Evolutionary conservation across 768 basidiomycete genomes (phyloP).

Genomic region (Tylopilus sp.): DNA sequence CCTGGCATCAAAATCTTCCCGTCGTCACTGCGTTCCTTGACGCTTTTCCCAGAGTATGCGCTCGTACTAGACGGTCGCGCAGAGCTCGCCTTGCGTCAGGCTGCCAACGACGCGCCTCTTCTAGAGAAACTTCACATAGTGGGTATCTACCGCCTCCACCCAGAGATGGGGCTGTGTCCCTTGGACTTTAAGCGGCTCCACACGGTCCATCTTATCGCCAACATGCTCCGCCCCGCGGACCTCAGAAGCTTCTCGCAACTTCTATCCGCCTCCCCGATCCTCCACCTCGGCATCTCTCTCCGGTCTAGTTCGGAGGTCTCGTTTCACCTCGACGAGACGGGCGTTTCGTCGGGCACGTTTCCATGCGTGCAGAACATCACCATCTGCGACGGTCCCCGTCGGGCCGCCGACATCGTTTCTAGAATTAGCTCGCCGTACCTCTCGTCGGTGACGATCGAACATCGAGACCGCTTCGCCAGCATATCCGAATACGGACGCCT

Average conservation of each 20-base stretch:
- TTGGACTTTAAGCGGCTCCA: conserved; percentile 8
- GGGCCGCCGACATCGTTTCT: conserved; percentile 7
- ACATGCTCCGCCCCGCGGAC: conserved; percentile 9
- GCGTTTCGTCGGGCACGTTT: background rate
- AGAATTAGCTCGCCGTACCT: conserved; percentile 10
- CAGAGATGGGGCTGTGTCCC: background rate
- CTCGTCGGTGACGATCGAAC: conserved; percentile 4
- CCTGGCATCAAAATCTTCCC: conserved; percentile 14
- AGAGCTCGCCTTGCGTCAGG: conserved; percentile 15
- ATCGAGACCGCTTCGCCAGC: background rate
- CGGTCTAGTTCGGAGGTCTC: conserved; percentile 1
- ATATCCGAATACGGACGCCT: conserved; percentile 1
- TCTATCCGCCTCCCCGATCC: conserved; percentile 6
- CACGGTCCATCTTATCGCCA: conserved; percentile 4
- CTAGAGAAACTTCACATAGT: conserved; percentile 9
- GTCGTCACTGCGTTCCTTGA: conserved; percentile 9
- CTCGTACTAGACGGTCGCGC: conserved; percentile 10
- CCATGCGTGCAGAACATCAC: conserved; percentile 1
- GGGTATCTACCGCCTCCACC: conserved; percentile 1
- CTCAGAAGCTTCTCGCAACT: conserved; percentile 5
- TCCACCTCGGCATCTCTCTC: conserved; percentile 4
- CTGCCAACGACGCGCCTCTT: conserved; percentile 10
- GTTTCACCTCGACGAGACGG: background rate
- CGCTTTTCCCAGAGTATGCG: conserved; percentile 11
- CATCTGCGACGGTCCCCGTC: conserved; percentile 5